A percentile compares a stretch with the other conserved stretches of the same genome.
Conservation (phyloP, 2,329 filamentous ascomycete genomes). For the Fusarium temperatum region DNA sequence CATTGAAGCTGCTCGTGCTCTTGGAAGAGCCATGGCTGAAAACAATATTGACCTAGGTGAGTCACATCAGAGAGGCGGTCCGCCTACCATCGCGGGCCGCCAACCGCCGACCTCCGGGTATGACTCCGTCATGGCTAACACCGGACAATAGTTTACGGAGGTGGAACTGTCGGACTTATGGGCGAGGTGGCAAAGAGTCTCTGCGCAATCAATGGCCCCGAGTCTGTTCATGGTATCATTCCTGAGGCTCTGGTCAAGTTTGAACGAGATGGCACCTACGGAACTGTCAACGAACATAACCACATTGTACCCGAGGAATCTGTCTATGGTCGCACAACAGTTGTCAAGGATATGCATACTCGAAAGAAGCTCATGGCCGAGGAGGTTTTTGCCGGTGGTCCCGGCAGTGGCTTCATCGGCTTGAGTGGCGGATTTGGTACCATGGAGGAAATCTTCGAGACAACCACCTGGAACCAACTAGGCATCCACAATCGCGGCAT, state of each 20-base stretch:
- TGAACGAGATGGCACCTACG: conserved; percentile 73
- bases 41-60: conserved; percentile 79
- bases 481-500: conserved; percentile 87
- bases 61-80: conserved; percentile 31
- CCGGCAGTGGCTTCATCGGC: conserved; percentile 88
- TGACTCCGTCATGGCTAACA: conserved; percentile 5
- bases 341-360: conserved; percentile 96
- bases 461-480: conserved; percentile 94
- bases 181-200: conserved; percentile 90
- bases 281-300: conserved; percentile 54
- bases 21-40: conserved; percentile 78
- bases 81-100: conserved; percentile 2
- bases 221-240: conserved; percentile 91
- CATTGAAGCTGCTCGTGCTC: conserved; percentile 77
- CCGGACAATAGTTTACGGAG: conserved; percentile 78
- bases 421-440: conserved; percentile 92
- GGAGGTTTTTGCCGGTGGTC: conserved; percentile 82
- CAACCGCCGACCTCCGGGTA: neutral
- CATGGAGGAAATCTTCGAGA: conserved; percentile 93
- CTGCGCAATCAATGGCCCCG: conserved; percentile 81
- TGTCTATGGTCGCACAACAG: conserved; percentile 83
- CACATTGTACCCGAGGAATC: conserved; percentile 69
- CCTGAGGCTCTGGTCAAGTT: conserved; percentile 83
- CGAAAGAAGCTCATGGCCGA: conserved; percentile 93
- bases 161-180: conserved; percentile 95